These are phyloP conservation scores for Pezicula neosporulosa DNA, from an alignment of 2,329 filamentous ascomycete genomes.

Conservation along the genomic window DNA sequence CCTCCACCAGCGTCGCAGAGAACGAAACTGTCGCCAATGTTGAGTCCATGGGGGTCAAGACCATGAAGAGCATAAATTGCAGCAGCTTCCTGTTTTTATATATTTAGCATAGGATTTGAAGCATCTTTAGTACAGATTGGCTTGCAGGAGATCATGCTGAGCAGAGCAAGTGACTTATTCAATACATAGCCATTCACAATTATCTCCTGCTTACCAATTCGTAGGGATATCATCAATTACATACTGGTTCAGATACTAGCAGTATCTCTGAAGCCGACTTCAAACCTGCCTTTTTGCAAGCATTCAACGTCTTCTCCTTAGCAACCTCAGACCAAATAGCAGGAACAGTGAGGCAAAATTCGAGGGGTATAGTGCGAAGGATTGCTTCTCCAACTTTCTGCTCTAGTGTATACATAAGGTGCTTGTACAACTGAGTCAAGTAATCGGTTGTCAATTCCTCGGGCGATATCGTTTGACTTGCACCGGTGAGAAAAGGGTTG, in stretches of 20 bases:
- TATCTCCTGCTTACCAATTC: too few species aligned
- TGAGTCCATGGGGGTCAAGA: slow-evolving; percentile 6
- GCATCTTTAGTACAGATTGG: not conserved
- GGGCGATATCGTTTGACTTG: slow-evolving; percentile 32
- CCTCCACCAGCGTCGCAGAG: slow-evolving; percentile 30
- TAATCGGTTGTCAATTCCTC: slow-evolving; percentile 44
- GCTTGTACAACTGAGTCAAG: slow-evolving; percentile 40
- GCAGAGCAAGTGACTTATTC: too few species aligned
- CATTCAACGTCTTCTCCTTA: slow-evolving; percentile 45
- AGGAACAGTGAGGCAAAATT: slow-evolving; percentile 55
- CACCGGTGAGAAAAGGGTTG: too few species aligned
- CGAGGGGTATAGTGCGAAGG: slow-evolving; percentile 40
- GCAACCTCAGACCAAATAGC: slow-evolving; percentile 56
- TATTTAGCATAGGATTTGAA: not conserved
- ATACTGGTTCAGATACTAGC: slow-evolving; percentile 44
- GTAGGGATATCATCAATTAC: not conserved
- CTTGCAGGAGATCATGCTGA: too few species aligned
- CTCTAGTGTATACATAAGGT: slow-evolving; percentile 43
- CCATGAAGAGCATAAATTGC: slow-evolving; percentile 9
- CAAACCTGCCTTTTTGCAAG: slow-evolving; percentile 36
- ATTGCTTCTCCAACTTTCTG: slow-evolving; percentile 38
- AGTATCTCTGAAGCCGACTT: slow-evolving; percentile 33
- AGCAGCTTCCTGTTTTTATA: slow-evolving; percentile 10
- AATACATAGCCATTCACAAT: too few species aligned
- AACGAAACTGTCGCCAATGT: slow-evolving; percentile 27